Base-by-base conservation (phyloP, 2,329 filamentous ascomycete species). In the Lasiodiplodia sp. region DNA sequence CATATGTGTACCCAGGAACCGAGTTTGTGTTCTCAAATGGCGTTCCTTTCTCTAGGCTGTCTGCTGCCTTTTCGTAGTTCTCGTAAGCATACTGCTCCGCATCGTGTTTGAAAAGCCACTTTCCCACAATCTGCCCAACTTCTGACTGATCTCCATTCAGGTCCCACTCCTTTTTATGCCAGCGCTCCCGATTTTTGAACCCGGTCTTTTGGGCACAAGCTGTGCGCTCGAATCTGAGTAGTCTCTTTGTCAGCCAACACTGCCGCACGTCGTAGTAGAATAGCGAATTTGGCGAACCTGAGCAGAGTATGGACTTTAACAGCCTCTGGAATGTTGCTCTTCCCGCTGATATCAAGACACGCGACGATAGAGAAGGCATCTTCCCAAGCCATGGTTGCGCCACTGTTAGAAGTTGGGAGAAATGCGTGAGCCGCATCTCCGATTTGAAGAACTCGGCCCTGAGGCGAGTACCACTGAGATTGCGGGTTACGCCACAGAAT, bases 401-500 rank as follows among this genome's bases (percentile, higher is more conserved):
- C 85, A 70, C 87, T 85, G 0, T 84, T 84, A 67, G 82, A 84
- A 0, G 85, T 87, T 0, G 85, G 86, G 7, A 88, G 73, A 72
- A 87, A 86, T 0, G 85, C 81, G 72, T 87, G 86, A 63, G 85
- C 86, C 56, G 83, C 83, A 71, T 87, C 86, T 1, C 86, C 86
- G 1, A 87, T 76, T 34, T 87, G 76, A 1, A 81, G 84, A 65
- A 87, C 85, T 52, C 81, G 79, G 47, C 84, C 83, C 67, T 83
- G 82, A n/a, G 77, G 76, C 0, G 82, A 85, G 0, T 87, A 80
- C 86, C 86, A 87, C 0, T 80, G 83, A 0, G 84, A 82, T 11
- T 85, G 77, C 0, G 85, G 85, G 71, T 87, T 84, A 51, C 85
- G 80, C 69, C 85, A 87, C 55, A 85, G 84, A 28, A 87, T 83